These are phyloP conservation scores for Leishmania guyanensis DNA, from an alignment of 208 protist species.

Conservation along the genomic window DNA sequence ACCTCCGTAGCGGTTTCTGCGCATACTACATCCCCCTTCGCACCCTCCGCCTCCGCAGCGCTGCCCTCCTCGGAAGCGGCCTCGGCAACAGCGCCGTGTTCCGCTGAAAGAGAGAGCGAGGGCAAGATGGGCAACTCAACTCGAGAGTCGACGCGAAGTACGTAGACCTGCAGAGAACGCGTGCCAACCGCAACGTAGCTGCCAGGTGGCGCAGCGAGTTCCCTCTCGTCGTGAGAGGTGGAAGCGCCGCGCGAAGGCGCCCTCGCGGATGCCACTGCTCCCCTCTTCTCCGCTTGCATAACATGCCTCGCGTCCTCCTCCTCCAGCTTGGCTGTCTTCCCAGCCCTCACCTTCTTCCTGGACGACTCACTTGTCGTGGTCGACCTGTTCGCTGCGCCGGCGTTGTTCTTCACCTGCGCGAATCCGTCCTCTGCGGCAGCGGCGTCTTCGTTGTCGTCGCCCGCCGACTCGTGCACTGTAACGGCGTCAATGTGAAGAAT, in stretches of 20 bases:
- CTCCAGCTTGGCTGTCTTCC: neutral
- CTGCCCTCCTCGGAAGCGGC: neutral
- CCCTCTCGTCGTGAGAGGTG: conserved; percentile 5
- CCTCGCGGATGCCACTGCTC: neutral
- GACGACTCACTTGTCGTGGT: neutral
- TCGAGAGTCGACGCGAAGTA: conserved; percentile 61
- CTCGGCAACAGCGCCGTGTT: neutral
- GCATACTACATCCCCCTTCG: neutral
- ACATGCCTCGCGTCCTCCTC: neutral
- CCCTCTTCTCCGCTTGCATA: neutral
- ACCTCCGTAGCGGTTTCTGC: neutral
- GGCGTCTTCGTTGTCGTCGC: neutral
- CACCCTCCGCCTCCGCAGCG: neutral
- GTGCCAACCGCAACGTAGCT: conserved; percentile 86
- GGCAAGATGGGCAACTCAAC: conserved; percentile 5
- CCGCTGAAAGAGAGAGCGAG: neutral
- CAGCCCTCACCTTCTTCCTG: neutral
- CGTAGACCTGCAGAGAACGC: conserved; percentile 77
- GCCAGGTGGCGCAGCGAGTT: conserved; percentile 46
- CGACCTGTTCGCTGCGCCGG: neutral
- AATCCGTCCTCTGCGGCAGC: conserved; percentile 6
- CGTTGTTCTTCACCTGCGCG: conserved; percentile 6
- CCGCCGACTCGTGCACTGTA: conserved; percentile 33
- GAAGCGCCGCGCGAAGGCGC: neutral
- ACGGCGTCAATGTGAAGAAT: conserved; percentile 85